Base-by-base conservation (phyloP, 768 basidiomycete genomes). In the Termitomyces eurrhizus region DNA sequence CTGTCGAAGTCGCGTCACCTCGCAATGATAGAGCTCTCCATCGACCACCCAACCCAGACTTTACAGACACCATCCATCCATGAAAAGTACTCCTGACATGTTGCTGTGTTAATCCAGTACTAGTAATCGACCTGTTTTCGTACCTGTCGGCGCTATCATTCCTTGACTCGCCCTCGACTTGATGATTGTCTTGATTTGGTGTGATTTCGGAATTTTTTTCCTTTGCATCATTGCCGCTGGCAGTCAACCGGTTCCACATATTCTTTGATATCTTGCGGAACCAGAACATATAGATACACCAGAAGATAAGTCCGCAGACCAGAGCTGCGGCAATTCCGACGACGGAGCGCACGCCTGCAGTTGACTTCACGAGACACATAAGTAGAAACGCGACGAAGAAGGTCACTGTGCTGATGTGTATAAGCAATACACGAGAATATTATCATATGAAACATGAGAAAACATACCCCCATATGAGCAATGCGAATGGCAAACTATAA, bases 401-500 rank as follows among this genome's bases (percentile, higher is more conserved):
- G 3, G 58, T 45, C 14, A 4, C 12, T 42, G 53, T 59, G 26
- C 58, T 59, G 50, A 56, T 2, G 12, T 9, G 12, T 35, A 46
- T 36, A 3, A n/a, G 18, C 13, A n/a, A n/a, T 4, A 11, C 21
- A 59, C 33, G 42, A 52, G n/a, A 5, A 51, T 12, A 4, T 21
- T 2, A 12, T 32, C n/a, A n/a, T 37, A 32, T 16, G 39, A 33
- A n/a, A 13, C 9, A 32, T 2, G 42, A 42, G 24, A 18, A 26
- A 33, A 33, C 56, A 26, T 52, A 62, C 61, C 44, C 57, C 57
- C 57, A 62, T 42, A 35, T 51, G 9, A 63, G 62, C 8, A 63
- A 45, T 5, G 54, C 57, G 16, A 37, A 63, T n/a, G 62, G 62
- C 24, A 63, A 51, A 29, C 62, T 63, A 41, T 52, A 63, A 5